Evolutionary conservation across 2,329 filamentous ascomycete species (phyloP).

Genomic region (Paracamarosporium sp.): DNA sequence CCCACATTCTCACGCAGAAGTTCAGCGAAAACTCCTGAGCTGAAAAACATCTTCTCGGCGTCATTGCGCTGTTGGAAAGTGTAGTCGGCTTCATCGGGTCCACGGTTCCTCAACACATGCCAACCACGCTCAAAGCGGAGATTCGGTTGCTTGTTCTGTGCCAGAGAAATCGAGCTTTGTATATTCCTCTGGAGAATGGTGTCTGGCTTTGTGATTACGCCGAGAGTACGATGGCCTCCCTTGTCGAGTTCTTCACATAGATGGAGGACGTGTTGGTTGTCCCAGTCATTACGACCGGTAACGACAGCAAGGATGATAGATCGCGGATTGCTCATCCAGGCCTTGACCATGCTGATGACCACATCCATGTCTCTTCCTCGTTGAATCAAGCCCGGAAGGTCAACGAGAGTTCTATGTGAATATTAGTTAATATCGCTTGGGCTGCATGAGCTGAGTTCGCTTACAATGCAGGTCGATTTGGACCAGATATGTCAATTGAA

Average conservation of each 20-base stretch:
- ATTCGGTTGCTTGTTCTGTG: conserved; percentile 49
- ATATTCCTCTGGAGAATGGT: conserved; percentile 50
- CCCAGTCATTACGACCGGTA: conserved; percentile 53
- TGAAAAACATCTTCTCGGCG: conserved; percentile 47
- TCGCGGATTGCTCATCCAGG: conserved; percentile 36
- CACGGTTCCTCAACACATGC: conserved; percentile 61
- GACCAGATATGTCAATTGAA: conserved; percentile 52
- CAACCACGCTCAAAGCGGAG: conserved; percentile 56
- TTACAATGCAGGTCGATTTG: conserved; percentile 39
- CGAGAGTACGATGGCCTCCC: conserved; percentile 57
- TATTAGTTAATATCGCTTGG: conserved; percentile 14
- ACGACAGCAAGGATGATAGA: conserved; percentile 43
- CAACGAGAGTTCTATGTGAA: conserved; percentile 50
- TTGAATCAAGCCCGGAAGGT: conserved; percentile 55
- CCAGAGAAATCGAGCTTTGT: conserved; percentile 47
- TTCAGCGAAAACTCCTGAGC: conserved; percentile 30
- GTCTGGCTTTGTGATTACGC: conserved; percentile 67
- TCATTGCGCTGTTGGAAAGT: conserved; percentile 50
- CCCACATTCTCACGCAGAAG: conserved; percentile 50
- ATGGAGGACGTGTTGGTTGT: conserved; percentile 65
- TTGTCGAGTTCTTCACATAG: conserved; percentile 56
- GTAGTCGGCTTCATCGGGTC: conserved; percentile 44
- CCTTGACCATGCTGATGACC: conserved; percentile 27
- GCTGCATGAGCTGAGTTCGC: not conserved
- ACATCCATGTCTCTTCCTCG: conserved; percentile 31